Evolutionary conservation across 495 filamentous ascomycete genomes (phyloP), one percentile per base, ranked within the genome.

Genomic region (Hamigera avellanea): DNA sequence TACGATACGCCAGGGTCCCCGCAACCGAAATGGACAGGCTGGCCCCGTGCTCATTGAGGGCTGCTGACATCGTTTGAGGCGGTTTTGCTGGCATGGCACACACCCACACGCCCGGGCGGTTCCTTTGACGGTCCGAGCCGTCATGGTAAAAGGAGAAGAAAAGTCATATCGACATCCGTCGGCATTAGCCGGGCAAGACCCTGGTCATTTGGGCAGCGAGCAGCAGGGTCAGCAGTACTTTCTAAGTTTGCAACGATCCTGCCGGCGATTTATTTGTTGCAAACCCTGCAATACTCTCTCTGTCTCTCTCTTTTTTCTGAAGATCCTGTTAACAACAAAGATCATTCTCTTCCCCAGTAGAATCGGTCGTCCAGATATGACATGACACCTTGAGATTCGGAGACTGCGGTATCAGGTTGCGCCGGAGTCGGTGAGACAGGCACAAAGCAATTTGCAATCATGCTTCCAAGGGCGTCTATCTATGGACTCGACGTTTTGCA

Each of bases 181-280:
- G 44, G 40, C 33, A 45, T 33, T 42, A 44, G 34, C 43, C 21
- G 29, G 33, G 27, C 36, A 45, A 19, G 32, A 40, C 31, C 43
- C 46, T 40, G 33, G 46, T 48, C 40, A 36, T 37, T 48, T 44
- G 48, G 50, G 50, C 50, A 47, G 46, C 50, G 42, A 53, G 41
- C 14, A 35, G 16, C 37, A 48, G 36, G 42, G 42, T 43, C 44
- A 40, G 42, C 32, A 41, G 15, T 29, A 43, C 8, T 32, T 10
- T 9, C 13, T 9, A 23, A 23, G n/a, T n/a, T 30, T 7, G 9
- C 14, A 14, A 30, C n/a, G 4, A 8, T 14, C 28, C 14, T 5
- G 28, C n/a, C 6, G 25, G 6, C 25, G 6, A 6, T 26, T 6
- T 12, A 26, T 6, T 12, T 6, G 6, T 12, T 26, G 6, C 6